phyloP scores from a whole-genome alignment of 495 filamentous ascomycete genomes.

The Cercophora scortea region DNA sequence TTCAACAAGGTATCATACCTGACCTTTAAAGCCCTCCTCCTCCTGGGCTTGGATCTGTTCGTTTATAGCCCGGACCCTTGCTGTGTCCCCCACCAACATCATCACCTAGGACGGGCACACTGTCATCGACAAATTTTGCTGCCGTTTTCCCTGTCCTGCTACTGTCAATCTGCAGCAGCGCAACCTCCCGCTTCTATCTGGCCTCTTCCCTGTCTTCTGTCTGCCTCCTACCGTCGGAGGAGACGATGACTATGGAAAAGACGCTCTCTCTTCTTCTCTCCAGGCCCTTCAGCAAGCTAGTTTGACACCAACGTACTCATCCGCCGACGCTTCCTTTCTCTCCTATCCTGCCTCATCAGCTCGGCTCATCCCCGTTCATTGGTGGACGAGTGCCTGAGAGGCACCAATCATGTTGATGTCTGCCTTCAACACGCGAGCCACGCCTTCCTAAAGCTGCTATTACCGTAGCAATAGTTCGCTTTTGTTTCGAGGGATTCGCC shows the following conservation, averaged over 20 bases:
- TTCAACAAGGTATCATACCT: slow-evolving; percentile 6
- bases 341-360: slow-evolving; percentile 20
- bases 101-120: slow-evolving; percentile 11
- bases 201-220: slow-evolving; percentile 26
- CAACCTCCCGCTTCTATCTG: slow-evolving; percentile 31
- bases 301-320: slow-evolving; percentile 33
- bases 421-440: slow-evolving; percentile 25
- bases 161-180: slow-evolving; percentile 24
- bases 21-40: slow-evolving; percentile 11
- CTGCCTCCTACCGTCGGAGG: slow-evolving; percentile 23
- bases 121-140: slow-evolving; percentile 16
- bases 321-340: slow-evolving; percentile 27
- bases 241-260: slow-evolving; percentile 35
- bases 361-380: slow-evolving; percentile 29
- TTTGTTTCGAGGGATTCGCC: slow-evolving; percentile 7
- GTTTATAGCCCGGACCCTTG: slow-evolving; percentile 18
- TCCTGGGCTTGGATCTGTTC: slow-evolving; percentile 11
- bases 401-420: slow-evolving; percentile 37
- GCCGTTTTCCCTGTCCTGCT: slow-evolving; percentile 4
- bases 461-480: slow-evolving; percentile 1
- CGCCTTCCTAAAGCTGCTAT: slow-evolving; percentile 21
- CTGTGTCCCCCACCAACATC: slow-evolving; percentile 19
- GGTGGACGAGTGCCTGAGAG: slow-evolving; percentile 20
- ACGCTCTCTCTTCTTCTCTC: slow-evolving; percentile 21
- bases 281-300: slow-evolving; percentile 28